Conservation (phyloP, 2,329 filamentous ascomycete species). For the Nigrospora sphaerica region DNA sequence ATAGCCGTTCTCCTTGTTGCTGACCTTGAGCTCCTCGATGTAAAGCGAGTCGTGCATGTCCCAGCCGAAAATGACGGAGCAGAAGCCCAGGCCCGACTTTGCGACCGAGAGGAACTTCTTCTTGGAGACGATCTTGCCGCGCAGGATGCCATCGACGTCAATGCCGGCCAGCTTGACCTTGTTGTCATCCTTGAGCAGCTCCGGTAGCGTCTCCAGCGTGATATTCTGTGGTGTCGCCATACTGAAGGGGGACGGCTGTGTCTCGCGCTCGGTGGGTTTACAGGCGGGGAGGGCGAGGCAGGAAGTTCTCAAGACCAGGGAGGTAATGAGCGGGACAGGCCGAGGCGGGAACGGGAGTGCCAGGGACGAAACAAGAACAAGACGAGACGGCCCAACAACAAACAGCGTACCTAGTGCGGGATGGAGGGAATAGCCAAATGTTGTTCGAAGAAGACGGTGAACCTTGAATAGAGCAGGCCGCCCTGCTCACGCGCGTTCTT, state of each 20-base stretch:
- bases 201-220: constrained; percentile 51
- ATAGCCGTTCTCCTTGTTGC: constrained; percentile 75
- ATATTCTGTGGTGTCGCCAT: constrained; percentile 27
- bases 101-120: constrained; percentile 74
- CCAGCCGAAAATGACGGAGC: constrained; percentile 80
- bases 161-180: constrained; percentile 72
- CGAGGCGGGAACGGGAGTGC: too few relatives aligned
- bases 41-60: constrained; percentile 83
- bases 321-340: too few relatives aligned
- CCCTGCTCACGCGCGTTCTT: too few relatives aligned
- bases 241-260: neutral
- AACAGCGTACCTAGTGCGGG: too few relatives aligned
- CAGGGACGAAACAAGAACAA: too few relatives aligned
- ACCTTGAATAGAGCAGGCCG: too few relatives aligned
- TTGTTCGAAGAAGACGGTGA: too few relatives aligned
- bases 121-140: constrained; percentile 76
- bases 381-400: too few relatives aligned
- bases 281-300: too few relatives aligned
- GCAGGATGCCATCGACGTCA: constrained; percentile 69
- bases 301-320: too few relatives aligned
- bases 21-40: constrained; percentile 66
- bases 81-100: constrained; percentile 72
- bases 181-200: constrained; percentile 56
- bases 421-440: too few relatives aligned
- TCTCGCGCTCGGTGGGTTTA: too few relatives aligned